Conservation (phyloP, 768 basidiomycete genomes). For the Podaxis carcinomalis region DNA sequence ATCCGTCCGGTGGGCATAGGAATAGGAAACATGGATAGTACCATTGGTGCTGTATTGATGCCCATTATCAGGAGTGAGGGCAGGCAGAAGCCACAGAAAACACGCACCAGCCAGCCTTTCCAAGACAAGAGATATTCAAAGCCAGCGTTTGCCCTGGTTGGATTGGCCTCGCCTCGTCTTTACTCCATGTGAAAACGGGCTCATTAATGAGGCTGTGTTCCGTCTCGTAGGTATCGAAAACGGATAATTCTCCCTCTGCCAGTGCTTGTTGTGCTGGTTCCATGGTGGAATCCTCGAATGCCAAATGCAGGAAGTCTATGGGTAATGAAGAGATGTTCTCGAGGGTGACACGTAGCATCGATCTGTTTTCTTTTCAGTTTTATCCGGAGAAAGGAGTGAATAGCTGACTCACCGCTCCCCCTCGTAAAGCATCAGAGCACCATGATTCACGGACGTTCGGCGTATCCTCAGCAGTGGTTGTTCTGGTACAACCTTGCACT, state of each 20-base stretch:
- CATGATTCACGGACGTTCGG: conserved; percentile 86
- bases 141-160: conserved; percentile 67
- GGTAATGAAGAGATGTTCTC: conserved; percentile 86
- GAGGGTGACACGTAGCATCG: conserved; percentile 77
- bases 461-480: conserved; percentile 87
- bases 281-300: conserved; percentile 89
- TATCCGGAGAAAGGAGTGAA: conserved; percentile 7
- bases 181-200: conserved; percentile 79
- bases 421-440: conserved; percentile 91
- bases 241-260: conserved; percentile 73
- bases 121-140: conserved; percentile 70
- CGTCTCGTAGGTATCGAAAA: conserved; percentile 87
- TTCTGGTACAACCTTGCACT: conserved; percentile 81
- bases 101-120: conserved; percentile 91
- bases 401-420: conserved; percentile 72
- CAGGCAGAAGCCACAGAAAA: not conserved
- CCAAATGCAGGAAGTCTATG: conserved; percentile 80
- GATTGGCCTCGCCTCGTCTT: conserved; percentile 46
- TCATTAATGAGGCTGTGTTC: conserved; percentile 75
- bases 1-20: conserved; percentile 50
- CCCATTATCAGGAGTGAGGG: conserved; percentile 13
- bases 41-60: conserved; percentile 61
- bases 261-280: conserved; percentile 71
- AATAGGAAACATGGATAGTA: conserved; percentile 80
- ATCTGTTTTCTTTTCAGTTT: conserved; percentile 39